Base-by-base conservation (phyloP, 345 rosid genomes). In the Sapria himalayana region DNA sequence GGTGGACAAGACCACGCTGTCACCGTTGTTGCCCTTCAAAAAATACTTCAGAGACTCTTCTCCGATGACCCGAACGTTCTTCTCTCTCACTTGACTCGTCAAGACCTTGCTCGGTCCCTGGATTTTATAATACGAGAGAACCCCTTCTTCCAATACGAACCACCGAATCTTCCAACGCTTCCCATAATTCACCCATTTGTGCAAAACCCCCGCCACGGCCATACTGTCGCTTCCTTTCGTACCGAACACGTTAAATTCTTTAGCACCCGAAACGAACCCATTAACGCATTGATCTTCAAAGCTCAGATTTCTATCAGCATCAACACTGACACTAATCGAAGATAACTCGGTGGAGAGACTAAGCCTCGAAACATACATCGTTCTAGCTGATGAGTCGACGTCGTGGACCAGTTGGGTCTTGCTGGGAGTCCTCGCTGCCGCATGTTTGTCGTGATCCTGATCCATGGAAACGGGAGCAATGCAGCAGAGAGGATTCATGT, bases 401-500 rank as follows among this genome's bases (percentile, higher is more conserved):
- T 71, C 75, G 11, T 52, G 31, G 21, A 70, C 70, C 31, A 53
- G 31, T 45, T 66, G 79, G 50, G 72, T 51, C 40, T 68, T 74
- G 8, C 43, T 10, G 5, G 54, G 48, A 2, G 93, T 65, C 70
- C 66, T 81, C 4, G 71, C 59, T 3, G 51, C 80, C 6, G 60
- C 78, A 0, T 91, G 76, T 38, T 66, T 70, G 17, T 63, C 43
- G 13, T 76, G 80, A 62, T 82, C 99, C 50, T 75, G 84, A 58
- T 84, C 93, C 66, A 84, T 59, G 40, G 95, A 84, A 33, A 89
- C 93, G 29, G 95, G 99, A 64, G 99, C 95, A 89, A 89, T 89
- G 95, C 99, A 89, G 78, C 99, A 89, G 36, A 89, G 78, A 36
- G 99, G 99, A 67, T 89, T 89, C 95, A 84, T 78, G 40, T 19